Percentiles rank a stretch among this genome's conserved stretches.
phyloP scores from a whole-genome alignment of 1,284 basidiomycete genomes.

The Kwoniella shivajii region DNA sequence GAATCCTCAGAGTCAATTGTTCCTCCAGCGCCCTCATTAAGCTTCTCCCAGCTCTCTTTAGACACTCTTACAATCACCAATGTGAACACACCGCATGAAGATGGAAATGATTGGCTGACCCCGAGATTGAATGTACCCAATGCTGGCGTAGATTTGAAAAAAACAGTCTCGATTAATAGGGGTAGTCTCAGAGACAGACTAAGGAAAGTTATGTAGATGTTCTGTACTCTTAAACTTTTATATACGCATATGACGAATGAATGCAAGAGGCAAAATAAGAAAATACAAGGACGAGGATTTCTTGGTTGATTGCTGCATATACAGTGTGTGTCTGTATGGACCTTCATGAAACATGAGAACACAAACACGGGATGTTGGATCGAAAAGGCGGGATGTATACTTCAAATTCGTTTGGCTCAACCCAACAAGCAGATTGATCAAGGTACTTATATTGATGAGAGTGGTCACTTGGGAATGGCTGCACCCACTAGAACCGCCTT shows the following conservation, averaged over 20 bases:
- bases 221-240: background rate
- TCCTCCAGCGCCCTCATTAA: conserved; percentile 13
- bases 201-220: conserved; percentile 6
- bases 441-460: no score
- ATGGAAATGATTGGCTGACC: background rate
- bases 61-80: conserved; percentile 5
- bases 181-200: conserved; percentile 12
- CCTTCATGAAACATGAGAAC: no score
- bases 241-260: no score
- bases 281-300: background rate
- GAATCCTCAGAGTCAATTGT: conserved; percentile 6
- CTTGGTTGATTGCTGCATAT: background rate
- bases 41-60: conserved; percentile 18
- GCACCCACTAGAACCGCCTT: no score
- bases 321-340: background rate
- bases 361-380: background rate
- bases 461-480: no score
- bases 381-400: no score
- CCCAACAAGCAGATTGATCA: no score
- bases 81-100: conserved; percentile 11
- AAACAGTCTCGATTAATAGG: background rate
- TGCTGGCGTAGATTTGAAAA: background rate
- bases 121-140: background rate
- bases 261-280: no score
- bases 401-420: no score